Conservation (phyloP, 1,284 basidiomycete species). For the Cutaneotrichosporon dermatis region DNA sequence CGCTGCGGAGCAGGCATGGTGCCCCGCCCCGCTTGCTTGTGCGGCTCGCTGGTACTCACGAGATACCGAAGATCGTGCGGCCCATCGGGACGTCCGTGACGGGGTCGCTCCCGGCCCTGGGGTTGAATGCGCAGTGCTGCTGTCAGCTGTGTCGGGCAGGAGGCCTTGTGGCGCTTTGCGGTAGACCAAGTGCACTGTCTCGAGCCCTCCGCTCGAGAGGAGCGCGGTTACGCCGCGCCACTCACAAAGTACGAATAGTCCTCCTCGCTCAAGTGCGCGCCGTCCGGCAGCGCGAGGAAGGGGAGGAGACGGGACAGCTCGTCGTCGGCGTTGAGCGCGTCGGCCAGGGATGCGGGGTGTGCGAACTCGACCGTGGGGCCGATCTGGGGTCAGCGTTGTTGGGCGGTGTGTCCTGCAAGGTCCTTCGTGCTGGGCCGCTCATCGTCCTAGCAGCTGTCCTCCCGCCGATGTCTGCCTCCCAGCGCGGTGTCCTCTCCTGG, state of each 20-base stretch:
- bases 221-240: background rate
- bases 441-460: too few relatives aligned
- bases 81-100: constrained; percentile 40
- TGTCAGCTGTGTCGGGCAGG: constrained; percentile 14
- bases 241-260: constrained; percentile 88
- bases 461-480: too few relatives aligned
- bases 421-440: too few relatives aligned
- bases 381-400: constrained; percentile 55
- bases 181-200: background rate
- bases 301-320: constrained; percentile 78
- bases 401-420: too few relatives aligned
- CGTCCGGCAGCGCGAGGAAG: constrained; percentile 96
- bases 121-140: constrained; percentile 59
- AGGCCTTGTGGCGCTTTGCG: background rate
- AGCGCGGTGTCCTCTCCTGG: too few relatives aligned
- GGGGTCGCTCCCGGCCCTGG: constrained; percentile 16
- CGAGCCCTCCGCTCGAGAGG: background rate
- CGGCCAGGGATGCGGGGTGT: constrained; percentile 54
- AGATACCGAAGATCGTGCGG: constrained; percentile 85
- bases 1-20: too few relatives aligned
- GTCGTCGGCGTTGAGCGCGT: constrained; percentile 70
- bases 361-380: constrained; percentile 83
- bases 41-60: constrained; percentile 54
- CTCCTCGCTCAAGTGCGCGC: constrained; percentile 87
- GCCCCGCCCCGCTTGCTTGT: too few relatives aligned